Percentiles rank a stretch among this genome's conserved stretches.
Evolutionary conservation across 2,329 filamentous ascomycete species (phyloP).

Genomic region (Hymenoscyphus occultus): DNA sequence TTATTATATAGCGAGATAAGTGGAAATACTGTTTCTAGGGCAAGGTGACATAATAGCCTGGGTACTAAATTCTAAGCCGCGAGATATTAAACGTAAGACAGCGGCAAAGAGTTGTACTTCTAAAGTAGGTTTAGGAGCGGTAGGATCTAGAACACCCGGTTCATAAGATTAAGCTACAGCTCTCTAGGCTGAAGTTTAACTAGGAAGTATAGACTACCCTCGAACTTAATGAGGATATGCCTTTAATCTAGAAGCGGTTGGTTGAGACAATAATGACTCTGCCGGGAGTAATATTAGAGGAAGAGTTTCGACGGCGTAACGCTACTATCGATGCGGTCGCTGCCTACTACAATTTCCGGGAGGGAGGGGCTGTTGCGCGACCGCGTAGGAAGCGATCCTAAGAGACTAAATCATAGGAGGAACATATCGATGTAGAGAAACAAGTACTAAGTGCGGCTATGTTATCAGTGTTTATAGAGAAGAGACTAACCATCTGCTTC

Average conservation of each 20-base stretch:
- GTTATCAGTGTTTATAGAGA: constrained; percentile 25
- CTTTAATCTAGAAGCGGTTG: constrained; percentile 29
- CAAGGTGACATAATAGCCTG: constrained; percentile 16
- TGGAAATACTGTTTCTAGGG: constrained; percentile 22
- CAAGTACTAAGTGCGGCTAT: constrained; percentile 26
- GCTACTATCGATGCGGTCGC: constrained; percentile 32
- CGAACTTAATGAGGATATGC: constrained; percentile 25
- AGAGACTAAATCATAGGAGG: too few species aligned
- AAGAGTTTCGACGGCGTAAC: constrained; percentile 25
- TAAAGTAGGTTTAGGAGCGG: constrained; percentile 19
- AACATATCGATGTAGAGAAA: too few species aligned
- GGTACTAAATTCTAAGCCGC: constrained; percentile 17
- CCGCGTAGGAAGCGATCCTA: constrained; percentile 19
- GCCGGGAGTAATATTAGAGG: constrained; percentile 23
- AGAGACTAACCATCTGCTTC: constrained; percentile 23
- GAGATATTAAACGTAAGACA: constrained; percentile 22
- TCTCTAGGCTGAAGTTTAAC: constrained; percentile 19
- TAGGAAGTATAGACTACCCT: constrained; percentile 23
- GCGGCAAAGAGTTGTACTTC: constrained; percentile 18
- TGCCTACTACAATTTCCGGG: constrained; percentile 27
- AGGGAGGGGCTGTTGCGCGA: constrained; percentile 19
- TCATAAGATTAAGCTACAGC: constrained; percentile 23
- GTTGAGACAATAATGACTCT: constrained; percentile 32
- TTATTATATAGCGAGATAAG: constrained; percentile 21
- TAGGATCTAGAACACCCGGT: constrained; percentile 25